A percentile compares a stretch with the other conserved stretches of the same genome.
These are phyloP conservation scores for Polygonum maritimum DNA, from an alignment of 148 eudicot species.

Conservation along the genomic window DNA sequence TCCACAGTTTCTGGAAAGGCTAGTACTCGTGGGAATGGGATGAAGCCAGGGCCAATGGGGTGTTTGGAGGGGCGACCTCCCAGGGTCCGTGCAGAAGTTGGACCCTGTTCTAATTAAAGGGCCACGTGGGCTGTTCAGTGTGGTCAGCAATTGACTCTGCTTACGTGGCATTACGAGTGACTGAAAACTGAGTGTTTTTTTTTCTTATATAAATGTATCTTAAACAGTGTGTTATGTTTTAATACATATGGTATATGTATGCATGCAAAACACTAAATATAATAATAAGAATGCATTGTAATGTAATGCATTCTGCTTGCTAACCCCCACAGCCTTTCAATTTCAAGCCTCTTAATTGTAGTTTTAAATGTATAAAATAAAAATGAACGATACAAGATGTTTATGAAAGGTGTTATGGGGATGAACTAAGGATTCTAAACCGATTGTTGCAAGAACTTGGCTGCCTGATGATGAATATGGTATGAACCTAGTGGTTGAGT, in stretches of 20 bases:
- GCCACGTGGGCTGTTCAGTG: no score
- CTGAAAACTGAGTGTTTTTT: background rate
- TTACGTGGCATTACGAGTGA: background rate
- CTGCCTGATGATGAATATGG: background rate
- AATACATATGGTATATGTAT: background rate
- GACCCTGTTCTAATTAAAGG: background rate
- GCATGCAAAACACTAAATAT: background rate
- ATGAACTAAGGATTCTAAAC: background rate
- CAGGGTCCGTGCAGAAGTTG: background rate
- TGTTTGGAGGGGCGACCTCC: background rate
- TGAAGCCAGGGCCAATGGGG: conserved; percentile 32
- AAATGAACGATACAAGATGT: no score
- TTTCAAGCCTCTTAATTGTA: background rate
- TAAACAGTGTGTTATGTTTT: background rate
- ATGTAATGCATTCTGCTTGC: no score
- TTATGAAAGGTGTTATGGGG: no score
- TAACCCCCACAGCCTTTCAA: background rate
- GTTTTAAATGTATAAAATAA: no score
- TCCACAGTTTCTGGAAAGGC: conserved; percentile 32
- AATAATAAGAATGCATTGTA: background rate
- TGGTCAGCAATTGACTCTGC: no score
- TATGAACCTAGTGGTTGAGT: background rate
- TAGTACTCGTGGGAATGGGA: conserved; percentile 26
- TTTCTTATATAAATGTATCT: background rate
- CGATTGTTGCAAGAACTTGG: background rate